These are phyloP conservation scores for Fraxinus nigra DNA, from an alignment of 305 asterid species.

Conservation along the genomic window DNA sequence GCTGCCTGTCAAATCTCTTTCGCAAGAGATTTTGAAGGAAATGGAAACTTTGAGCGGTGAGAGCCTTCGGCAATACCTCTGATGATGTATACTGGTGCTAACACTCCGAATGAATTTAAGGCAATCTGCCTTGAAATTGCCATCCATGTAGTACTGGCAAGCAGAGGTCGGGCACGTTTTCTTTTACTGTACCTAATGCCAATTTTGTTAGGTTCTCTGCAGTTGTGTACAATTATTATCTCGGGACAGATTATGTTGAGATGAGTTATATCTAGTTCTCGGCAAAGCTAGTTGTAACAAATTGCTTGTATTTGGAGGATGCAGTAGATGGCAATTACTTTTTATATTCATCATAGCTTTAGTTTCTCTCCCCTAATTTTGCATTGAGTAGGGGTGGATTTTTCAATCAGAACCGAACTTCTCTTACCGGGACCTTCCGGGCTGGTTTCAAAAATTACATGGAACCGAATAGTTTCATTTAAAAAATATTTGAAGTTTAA, in stretches of 20 bases:
- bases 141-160: not conserved
- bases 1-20: conserved; percentile 68
- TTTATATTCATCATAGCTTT: not conserved
- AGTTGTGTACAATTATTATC: not conserved
- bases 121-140: not conserved
- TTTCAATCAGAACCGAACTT: too few relatives aligned
- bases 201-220: conserved; percentile 14
- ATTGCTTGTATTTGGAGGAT: too few relatives aligned
- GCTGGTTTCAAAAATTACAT: too few relatives aligned
- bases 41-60: conserved; percentile 81
- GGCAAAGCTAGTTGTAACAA: not conserved
- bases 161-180: not conserved
- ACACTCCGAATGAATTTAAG: not conserved
- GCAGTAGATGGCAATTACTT: not conserved
- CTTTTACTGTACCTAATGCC: conserved; percentile 7
- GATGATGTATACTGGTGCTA: conserved; percentile 10
- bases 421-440: too few relatives aligned
- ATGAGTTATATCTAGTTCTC: not conserved
- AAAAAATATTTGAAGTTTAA: too few relatives aligned
- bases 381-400: too few relatives aligned
- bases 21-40: conserved; percentile 77
- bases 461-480: too few relatives aligned
- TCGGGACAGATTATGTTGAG: not conserved
- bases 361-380: too few relatives aligned
- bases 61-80: conserved; percentile 75